Evolutionary conservation across 345 rosid genomes (phyloP).

Genomic region (Gossypium turneri): DNA sequence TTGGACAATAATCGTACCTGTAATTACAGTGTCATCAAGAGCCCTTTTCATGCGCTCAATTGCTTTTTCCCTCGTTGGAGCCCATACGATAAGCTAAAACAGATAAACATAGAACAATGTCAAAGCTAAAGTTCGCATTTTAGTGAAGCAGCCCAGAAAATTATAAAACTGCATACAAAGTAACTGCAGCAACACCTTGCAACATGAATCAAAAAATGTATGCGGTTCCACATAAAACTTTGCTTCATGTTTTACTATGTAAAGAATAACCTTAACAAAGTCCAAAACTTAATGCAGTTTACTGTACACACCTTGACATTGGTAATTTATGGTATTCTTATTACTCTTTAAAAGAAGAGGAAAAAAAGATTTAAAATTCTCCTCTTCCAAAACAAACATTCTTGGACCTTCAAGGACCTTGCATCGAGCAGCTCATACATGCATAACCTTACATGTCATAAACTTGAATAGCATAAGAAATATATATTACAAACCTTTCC

Average conservation of each 20-base stretch:
- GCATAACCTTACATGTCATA: neutral
- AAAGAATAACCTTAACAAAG: neutral
- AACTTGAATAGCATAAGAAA: neutral
- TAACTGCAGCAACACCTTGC: neutral
- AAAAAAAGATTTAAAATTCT: neutral
- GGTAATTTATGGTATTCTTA: neutral
- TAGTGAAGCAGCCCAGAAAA: neutral
- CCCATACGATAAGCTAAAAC: slow-evolving; percentile 92
- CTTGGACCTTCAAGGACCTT: neutral
- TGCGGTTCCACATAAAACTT: neutral
- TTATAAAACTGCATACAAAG: neutral
- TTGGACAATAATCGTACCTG: slow-evolving; percentile 42
- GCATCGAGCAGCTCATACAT: neutral
- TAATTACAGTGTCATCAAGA: slow-evolving; percentile 82
- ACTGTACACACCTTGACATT: neutral
- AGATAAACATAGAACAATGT: slow-evolving; percentile 15
- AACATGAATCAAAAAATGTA: neutral
- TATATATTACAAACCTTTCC: slow-evolving; percentile 67
- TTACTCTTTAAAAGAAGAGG: neutral
- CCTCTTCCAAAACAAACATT: neutral
- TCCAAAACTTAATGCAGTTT: neutral
- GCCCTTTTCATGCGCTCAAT: slow-evolving; percentile 98
- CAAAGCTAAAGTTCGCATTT: slow-evolving; percentile 8
- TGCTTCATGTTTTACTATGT: neutral
- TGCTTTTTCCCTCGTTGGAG: slow-evolving; percentile 95